Evolutionary conservation across 192 early-diverging fungal genomes (phyloP).

Genomic region (Rhizophagus clarus): DNA sequence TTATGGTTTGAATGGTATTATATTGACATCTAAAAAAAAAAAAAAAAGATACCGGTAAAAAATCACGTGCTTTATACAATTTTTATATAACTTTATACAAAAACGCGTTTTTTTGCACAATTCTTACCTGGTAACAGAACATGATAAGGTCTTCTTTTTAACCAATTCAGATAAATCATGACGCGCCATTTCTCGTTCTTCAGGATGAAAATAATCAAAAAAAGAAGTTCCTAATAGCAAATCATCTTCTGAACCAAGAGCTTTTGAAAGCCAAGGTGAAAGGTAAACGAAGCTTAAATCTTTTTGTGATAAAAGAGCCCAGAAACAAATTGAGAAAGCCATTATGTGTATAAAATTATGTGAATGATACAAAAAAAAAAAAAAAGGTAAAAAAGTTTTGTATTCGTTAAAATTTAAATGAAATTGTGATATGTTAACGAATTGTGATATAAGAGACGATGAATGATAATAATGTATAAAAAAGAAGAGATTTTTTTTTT

Average conservation of each 20-base stretch:
- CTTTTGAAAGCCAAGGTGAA: slow-evolving; percentile 41
- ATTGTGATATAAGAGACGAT: no score
- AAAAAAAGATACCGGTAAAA: not conserved
- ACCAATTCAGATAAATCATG: slow-evolving; percentile 46
- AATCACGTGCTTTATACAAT: not conserved
- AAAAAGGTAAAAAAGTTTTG: not conserved
- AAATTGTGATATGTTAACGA: not conserved
- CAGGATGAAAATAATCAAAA: slow-evolving; percentile 50
- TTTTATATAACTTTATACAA: no score
- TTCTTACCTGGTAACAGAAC: slow-evolving; percentile 45
- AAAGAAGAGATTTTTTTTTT: no score
- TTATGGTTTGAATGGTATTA: slow-evolving; percentile 14
- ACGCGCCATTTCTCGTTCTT: slow-evolving; percentile 43
- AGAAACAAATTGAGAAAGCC: slow-evolving; percentile 38
- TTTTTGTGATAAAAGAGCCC: slow-evolving; percentile 45
- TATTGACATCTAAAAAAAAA: slow-evolving; percentile 28
- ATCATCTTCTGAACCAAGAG: slow-evolving; percentile 41
- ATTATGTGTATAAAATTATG: not conserved
- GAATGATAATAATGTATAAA: no score
- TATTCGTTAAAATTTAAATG: no score
- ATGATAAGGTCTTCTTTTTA: slow-evolving; percentile 43
- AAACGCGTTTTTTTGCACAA: no score
- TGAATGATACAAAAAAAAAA: no score
- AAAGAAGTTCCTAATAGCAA: slow-evolving; percentile 44
- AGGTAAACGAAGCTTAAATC: slow-evolving; percentile 48